Base-by-base conservation (phyloP, 2,329 filamentous ascomycete species). In the Ceratocystis eucalypticola region DNA sequence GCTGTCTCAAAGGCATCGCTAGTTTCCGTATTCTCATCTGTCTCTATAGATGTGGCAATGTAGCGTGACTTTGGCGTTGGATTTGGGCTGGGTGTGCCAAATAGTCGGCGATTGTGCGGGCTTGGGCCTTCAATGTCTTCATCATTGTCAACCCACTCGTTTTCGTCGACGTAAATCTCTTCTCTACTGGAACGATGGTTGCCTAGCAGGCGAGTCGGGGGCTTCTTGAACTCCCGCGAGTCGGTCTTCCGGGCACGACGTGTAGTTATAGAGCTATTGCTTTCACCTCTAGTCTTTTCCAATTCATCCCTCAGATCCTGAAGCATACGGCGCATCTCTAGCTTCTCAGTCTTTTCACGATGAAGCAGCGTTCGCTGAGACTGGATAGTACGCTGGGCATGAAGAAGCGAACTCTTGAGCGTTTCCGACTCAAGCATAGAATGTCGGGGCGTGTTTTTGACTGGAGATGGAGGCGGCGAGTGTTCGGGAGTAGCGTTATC, bases 331-430 rank as follows among this genome's bases (percentile, higher is more conserved):
- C 91, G 92, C 65, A 97, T 83, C 76, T 99, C 94, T 33, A 97
- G 84, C 80, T 96, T 99, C 76, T 99, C 94, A 0, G 93, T 96
- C 85, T 97, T 99, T 76, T 99, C 94, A 44, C 94, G 88, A 75
- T 99, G 93, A 61, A 97, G 89, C 72, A 92, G 96, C 74, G 88
- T 91, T 76, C 96, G 91, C 71, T 97, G 84, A 72, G 91, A 96
- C 74, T 97, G 93, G 68, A 99, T 96, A 77, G 96, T 96, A 67
- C 93, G 86, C 75, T 97, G 94, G 48, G 94, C 93, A 74, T 99
- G 94, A 70, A 91, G 88, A 33, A 97, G 82, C 30, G 93, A 96
- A 65, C 92, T 95, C 78, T 94, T 95, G 70, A 99, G 79, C 0
- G 94, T 99, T 77, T 99, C 94, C 0, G 91, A 88, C 76, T 99